phyloP scores from a whole-genome alignment of 2,329 filamentous ascomycete genomes.

The Sphaerulina musiva region DNA sequence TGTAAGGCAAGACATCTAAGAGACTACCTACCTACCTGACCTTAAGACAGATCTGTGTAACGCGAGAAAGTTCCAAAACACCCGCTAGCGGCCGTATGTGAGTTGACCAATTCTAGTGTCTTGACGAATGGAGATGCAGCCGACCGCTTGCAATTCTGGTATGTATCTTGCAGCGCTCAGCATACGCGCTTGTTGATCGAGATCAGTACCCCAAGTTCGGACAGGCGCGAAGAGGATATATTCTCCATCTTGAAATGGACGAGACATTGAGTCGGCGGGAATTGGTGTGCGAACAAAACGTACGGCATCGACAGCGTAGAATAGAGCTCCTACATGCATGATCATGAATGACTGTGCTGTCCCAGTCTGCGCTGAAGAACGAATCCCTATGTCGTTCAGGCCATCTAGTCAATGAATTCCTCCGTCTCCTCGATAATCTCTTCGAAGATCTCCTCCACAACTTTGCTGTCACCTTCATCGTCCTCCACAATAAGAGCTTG shows the following conservation, averaged over 20 bases:
- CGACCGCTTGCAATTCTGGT: too few species aligned
- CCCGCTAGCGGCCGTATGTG: not conserved
- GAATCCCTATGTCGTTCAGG: not conserved
- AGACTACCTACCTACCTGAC: too few species aligned
- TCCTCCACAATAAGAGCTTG: constrained; percentile 50
- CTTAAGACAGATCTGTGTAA: not conserved
- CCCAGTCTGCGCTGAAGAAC: not conserved
- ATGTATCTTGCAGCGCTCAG: too few species aligned
- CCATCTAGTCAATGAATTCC: constrained; percentile 54
- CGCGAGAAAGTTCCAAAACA: constrained; percentile 2
- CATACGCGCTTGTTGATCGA: too few species aligned
- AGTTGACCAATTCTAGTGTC: not conserved
- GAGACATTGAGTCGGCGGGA: too few species aligned
- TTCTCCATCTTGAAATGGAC: too few species aligned
- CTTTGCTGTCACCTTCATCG: constrained; percentile 47
- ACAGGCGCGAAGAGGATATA: too few species aligned
- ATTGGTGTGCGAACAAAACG: too few species aligned
- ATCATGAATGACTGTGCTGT: not conserved
- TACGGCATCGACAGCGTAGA: not conserved
- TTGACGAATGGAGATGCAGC: too few species aligned
- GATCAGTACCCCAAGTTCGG: too few species aligned
- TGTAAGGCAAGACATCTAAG: not conserved
- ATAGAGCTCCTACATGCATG: not conserved
- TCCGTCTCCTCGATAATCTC: constrained; percentile 84
- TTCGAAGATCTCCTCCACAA: constrained; percentile 72